Evolutionary conservation across 2,329 filamentous ascomycete genomes (phyloP).

Genomic region (Aspergillus calidoustus): DNA sequence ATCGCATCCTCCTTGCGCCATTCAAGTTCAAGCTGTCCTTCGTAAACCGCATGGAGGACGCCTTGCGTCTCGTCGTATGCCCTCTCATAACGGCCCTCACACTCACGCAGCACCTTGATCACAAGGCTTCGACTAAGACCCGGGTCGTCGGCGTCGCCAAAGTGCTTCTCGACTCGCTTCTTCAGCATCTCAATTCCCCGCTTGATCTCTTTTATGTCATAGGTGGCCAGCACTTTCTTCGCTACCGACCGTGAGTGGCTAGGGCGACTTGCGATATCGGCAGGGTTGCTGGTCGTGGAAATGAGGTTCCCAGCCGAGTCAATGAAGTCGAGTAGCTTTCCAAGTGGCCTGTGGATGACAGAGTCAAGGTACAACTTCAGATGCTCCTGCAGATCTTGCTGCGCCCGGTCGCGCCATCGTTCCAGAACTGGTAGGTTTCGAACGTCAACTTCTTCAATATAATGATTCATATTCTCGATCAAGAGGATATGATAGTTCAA

Average conservation of each 20-base stretch:
- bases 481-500: constrained; percentile 96
- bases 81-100: constrained; percentile 60
- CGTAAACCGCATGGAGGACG: constrained; percentile 51
- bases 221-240: constrained; percentile 80
- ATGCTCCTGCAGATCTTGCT: constrained; percentile 81
- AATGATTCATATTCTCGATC: constrained; percentile 99
- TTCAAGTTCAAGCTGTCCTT: constrained; percentile 51
- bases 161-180: constrained; percentile 96
- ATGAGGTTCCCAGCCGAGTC: constrained; percentile 81
- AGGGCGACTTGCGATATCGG: constrained; percentile 74
- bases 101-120: constrained; percentile 63
- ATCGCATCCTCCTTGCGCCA: constrained; percentile 53
- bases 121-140: constrained; percentile 65
- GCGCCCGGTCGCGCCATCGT: constrained; percentile 79
- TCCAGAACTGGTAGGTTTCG: constrained; percentile 75
- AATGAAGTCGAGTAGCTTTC: constrained; percentile 87
- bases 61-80: constrained; percentile 56
- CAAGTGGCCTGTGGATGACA: constrained; percentile 85
- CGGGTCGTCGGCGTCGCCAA: constrained; percentile 83
- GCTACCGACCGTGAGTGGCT: constrained; percentile 82
- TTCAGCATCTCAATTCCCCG: constrained; percentile 88
- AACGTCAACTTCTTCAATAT: constrained; percentile 85
- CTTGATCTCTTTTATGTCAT: constrained; percentile 82
- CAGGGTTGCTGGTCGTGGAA: constrained; percentile 59
- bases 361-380: constrained; percentile 84